Evolutionary conservation across 805 yeast genomes (phyloP).

Genomic region (Nakazawaea anatomiae): DNA sequence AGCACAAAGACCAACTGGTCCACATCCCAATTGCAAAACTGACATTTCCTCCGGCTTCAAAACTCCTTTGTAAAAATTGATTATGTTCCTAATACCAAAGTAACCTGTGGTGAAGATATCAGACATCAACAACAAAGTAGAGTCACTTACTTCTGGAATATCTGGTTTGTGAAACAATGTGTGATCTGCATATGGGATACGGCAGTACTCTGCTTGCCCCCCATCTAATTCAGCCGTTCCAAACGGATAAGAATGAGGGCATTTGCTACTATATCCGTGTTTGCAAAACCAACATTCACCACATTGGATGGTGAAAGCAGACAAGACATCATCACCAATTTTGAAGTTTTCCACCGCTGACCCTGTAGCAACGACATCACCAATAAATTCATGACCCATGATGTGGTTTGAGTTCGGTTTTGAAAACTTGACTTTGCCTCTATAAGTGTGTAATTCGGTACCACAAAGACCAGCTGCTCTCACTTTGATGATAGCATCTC

Average conservation of each 20-base stretch:
- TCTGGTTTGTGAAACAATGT: conserved; percentile 40
- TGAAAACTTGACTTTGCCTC: conserved; percentile 36
- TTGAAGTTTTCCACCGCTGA: conserved; percentile 24
- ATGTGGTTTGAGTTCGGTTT: conserved; percentile 31
- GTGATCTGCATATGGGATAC: conserved; percentile 51
- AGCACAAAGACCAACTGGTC: conserved; percentile 56
- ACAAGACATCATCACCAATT: conserved; percentile 41
- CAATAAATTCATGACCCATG: conserved; percentile 49
- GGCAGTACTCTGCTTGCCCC: conserved; percentile 57
- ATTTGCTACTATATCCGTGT: conserved; percentile 48
- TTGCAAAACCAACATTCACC: conserved; percentile 55
- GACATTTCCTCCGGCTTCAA: conserved; percentile 30
- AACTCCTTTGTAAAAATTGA: conserved; percentile 17
- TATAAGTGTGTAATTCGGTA: conserved; percentile 46
- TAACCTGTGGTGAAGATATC: conserved; percentile 63
- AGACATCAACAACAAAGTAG: conserved; percentile 50
- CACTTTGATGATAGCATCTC: conserved; percentile 43
- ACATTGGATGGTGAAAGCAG: conserved; percentile 51
- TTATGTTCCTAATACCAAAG: conserved; percentile 45
- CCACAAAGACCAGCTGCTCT: conserved; percentile 48
- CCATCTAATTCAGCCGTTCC: conserved; percentile 55
- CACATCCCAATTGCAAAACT: conserved; percentile 51
- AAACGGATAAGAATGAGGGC: conserved; percentile 49
- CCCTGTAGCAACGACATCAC: conserved; percentile 37
- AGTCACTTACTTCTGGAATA: conserved; percentile 28